These are phyloP conservation scores for Apocynum venetum DNA, from an alignment of 257 asterid species.

Conservation along the genomic window DNA sequence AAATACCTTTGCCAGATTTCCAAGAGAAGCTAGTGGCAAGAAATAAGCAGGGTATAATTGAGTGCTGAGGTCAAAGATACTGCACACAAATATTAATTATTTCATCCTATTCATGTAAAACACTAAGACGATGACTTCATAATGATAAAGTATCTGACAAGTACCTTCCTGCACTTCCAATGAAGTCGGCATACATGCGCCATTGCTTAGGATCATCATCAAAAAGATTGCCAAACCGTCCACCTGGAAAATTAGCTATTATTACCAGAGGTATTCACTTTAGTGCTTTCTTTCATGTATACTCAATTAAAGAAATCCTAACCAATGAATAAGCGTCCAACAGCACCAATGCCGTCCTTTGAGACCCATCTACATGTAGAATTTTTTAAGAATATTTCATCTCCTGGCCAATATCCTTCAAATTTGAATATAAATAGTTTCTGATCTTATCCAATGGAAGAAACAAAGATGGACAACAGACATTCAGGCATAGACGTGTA, in stretches of 20 bases:
- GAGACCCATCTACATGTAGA: slow-evolving; percentile 80
- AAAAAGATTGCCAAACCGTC: slow-evolving; percentile 89
- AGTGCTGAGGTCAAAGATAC: slow-evolving; percentile 94
- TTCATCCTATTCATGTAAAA: slow-evolving; percentile 9
- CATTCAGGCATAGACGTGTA: background rate
- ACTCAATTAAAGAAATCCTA: slow-evolving; percentile 28
- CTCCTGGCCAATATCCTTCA: background rate
- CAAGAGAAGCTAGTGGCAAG: slow-evolving; percentile 87
- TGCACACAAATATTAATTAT: slow-evolving; percentile 32
- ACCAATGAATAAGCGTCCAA: slow-evolving; percentile 93
- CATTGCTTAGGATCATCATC: slow-evolving; percentile 97
- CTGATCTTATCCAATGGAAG: background rate
- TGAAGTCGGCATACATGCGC: slow-evolving; percentile 96
- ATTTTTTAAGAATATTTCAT: slow-evolving; percentile 11
- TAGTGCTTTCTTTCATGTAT: slow-evolving; percentile 10
- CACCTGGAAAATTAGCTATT: slow-evolving; percentile 55
- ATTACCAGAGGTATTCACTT: slow-evolving; percentile 15
- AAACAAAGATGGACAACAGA: background rate
- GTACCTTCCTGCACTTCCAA: slow-evolving; percentile 98
- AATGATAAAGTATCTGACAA: background rate
- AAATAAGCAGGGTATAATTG: slow-evolving; percentile 81
- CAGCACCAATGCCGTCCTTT: slow-evolving; percentile 97
- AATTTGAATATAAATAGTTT: background rate
- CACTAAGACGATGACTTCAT: background rate
- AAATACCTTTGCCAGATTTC: slow-evolving; percentile 88